phyloP scores from a whole-genome alignment of 441 rosid genomes.

The Arabidopsis hybrid region DNA sequence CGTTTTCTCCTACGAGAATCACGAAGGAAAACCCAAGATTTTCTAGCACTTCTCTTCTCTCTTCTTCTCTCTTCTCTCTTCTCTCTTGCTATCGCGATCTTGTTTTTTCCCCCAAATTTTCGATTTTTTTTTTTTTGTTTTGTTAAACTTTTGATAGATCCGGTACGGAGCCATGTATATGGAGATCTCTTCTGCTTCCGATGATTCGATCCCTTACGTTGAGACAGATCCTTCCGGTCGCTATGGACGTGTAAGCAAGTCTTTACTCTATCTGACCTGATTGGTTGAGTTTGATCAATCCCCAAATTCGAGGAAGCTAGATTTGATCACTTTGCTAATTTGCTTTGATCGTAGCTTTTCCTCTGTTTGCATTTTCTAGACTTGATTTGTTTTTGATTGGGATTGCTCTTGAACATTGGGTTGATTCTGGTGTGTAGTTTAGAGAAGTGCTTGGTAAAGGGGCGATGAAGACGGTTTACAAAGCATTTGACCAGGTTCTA shows the following conservation, averaged over 20 bases:
- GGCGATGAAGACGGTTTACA: conserved; percentile 76
- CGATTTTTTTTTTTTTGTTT: not conserved
- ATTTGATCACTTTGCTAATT: not conserved
- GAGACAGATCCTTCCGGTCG: conserved; percentile 85
- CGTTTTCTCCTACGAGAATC: conserved; percentile 84
- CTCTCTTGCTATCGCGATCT: not conserved
- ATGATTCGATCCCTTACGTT: conserved; percentile 46
- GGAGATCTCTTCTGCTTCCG: conserved; percentile 26
- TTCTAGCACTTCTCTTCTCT: conserved; percentile 48
- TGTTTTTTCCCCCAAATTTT: not conserved
- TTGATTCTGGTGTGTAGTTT: conserved; percentile 55
- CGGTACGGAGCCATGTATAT: conserved; percentile 16
- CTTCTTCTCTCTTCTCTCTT: not conserved
- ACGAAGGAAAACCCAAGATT: conserved; percentile 90
- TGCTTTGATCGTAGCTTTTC: conserved; percentile 18
- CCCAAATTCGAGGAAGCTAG: not conserved
- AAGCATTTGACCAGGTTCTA: conserved; percentile 64
- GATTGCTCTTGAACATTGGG: not conserved
- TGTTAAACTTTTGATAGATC: conserved; percentile 25
- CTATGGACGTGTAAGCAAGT: conserved; percentile 73
- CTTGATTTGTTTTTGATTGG: not conserved
- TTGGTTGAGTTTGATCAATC: not conserved
- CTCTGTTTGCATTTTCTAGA: not conserved
- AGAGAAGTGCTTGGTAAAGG: conserved; percentile 73
- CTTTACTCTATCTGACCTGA: conserved; percentile 8